Evolutionary conservation across 2,329 filamentous ascomycete genomes (phyloP).

Genomic region (Phaeosphaeriaceae sp.): DNA sequence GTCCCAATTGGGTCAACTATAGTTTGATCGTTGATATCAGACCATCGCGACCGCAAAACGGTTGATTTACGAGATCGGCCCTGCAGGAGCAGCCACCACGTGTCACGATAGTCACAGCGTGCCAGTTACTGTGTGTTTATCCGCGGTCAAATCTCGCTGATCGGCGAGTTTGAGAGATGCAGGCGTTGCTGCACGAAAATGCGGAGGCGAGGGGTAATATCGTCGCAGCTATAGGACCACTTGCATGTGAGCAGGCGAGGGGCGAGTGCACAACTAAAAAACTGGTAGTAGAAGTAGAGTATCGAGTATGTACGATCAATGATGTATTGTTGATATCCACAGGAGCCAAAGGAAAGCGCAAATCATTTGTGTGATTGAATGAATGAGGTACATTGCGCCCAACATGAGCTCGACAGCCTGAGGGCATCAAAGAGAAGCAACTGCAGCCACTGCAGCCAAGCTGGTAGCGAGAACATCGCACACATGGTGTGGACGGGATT

Average conservation of each 20-base stretch:
- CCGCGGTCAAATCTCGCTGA: constrained; percentile 13
- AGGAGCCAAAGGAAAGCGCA: background rate
- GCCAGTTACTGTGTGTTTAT: constrained; percentile 11
- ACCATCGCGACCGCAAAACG: background rate
- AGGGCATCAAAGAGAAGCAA: background rate
- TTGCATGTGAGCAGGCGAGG: constrained; percentile 8
- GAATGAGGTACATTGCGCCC: background rate
- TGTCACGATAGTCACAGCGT: constrained; percentile 32
- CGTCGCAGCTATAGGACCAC: constrained; percentile 22
- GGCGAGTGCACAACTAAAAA: background rate
- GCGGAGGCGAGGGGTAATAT: constrained; percentile 23
- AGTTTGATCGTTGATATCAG: background rate
- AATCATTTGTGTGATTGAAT: background rate
- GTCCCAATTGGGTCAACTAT: background rate
- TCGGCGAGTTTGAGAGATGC: constrained; percentile 8
- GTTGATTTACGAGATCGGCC: constrained; percentile 10
- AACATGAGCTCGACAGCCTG: background rate
- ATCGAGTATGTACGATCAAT: background rate
- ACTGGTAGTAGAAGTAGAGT: no score
- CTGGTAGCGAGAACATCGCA: background rate
- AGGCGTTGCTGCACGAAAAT: constrained; percentile 4
- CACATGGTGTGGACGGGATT: constrained; percentile 1
- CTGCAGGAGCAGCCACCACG: constrained; percentile 27
- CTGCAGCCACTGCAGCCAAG: background rate
- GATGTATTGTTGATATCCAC: background rate